Conservation (phyloP, 495 filamentous ascomycete species). For the Amphirosellinia nigrospora region DNA sequence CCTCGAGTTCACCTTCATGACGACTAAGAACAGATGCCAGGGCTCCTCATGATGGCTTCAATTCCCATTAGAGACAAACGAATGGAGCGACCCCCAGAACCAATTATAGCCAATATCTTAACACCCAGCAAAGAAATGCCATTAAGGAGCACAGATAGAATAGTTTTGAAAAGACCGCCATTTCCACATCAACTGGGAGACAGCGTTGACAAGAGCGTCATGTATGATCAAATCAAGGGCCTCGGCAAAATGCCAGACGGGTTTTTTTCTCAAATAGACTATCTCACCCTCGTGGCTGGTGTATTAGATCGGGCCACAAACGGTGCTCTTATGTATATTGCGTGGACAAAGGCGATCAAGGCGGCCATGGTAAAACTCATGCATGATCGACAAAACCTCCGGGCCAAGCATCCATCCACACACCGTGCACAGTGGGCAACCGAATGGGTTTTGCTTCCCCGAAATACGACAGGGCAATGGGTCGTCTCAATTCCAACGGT, state of each 20-base stretch:
- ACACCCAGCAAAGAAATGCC: no score
- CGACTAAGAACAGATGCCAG: background rate
- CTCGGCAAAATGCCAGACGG: background rate
- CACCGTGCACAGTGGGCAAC: background rate
- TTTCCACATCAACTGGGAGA: no score
- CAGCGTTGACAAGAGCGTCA: background rate
- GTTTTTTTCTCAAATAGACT: slow-evolving; percentile 10
- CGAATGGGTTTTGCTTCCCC: background rate
- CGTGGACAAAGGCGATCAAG: slow-evolving; percentile 1
- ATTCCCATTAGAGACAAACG: background rate
- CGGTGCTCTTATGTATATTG: background rate
- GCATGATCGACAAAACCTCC: background rate
- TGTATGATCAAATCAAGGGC: background rate
- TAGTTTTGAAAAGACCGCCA: background rate
- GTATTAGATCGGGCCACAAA: background rate
- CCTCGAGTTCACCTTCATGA: background rate
- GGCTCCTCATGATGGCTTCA: slow-evolving; percentile 21
- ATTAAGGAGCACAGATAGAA: no score
- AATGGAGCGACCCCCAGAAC: background rate
- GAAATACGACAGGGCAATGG: background rate
- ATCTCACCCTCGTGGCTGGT: background rate
- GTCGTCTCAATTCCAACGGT: background rate
- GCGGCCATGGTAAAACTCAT: background rate
- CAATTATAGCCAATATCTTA: no score
- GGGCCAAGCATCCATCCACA: background rate